Conservation (phyloP, 2,329 filamentous ascomycete genomes). For the Sporothrix schenckii region DNA sequence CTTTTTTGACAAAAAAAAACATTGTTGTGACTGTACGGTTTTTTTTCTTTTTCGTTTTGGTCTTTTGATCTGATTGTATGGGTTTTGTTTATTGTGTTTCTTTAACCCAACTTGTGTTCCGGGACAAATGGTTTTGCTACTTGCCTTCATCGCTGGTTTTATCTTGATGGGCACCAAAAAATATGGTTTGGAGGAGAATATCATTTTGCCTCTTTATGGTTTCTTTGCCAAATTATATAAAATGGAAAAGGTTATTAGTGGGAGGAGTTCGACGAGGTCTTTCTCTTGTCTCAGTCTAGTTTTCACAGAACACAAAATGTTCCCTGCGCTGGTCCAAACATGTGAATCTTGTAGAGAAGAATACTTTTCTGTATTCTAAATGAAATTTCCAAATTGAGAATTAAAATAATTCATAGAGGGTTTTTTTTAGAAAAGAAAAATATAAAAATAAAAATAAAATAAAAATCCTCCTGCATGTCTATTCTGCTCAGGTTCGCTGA, state of each 20-base stretch:
- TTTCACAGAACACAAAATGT: not conserved
- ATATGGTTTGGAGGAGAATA: not conserved
- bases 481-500: too few species aligned
- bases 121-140: not conserved
- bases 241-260: not conserved
- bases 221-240: not conserved
- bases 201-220: not conserved
- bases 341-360: not conserved
- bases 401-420: too few species aligned
- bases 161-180: conserved; percentile 23
- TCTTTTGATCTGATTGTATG: not conserved
- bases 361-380: too few species aligned
- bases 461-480: too few species aligned
- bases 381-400: too few species aligned
- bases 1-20: conserved; percentile 3
- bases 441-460: too few species aligned
- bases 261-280: not conserved
- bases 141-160: conserved; percentile 17
- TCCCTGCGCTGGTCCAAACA: too few species aligned
- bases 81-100: not conserved
- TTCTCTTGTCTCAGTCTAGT: not conserved
- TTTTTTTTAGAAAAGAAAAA: too few species aligned
- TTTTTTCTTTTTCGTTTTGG: not conserved
- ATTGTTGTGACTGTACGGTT: conserved; percentile 10
- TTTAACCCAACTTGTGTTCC: not conserved